phyloP scores from a whole-genome alignment of 2,329 filamentous ascomycete species.

The Aspergillus candidus region DNA sequence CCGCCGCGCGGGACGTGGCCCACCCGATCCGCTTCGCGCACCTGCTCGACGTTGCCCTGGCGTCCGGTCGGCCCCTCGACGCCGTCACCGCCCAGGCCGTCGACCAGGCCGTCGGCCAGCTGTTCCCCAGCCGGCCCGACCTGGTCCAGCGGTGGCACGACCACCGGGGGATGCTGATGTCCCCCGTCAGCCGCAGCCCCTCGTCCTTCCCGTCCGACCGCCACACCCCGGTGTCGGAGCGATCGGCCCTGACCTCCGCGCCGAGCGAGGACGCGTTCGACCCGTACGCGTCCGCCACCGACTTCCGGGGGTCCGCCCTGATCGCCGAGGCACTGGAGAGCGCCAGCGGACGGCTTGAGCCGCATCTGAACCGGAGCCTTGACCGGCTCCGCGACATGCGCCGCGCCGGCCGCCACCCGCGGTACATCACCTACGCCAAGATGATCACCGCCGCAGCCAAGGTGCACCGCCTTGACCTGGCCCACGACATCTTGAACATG shows the following conservation, averaged over 20 bases:
- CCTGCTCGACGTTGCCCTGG: conserved; percentile 53
- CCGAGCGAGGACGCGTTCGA: conserved; percentile 78
- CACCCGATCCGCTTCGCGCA: conserved; percentile 57
- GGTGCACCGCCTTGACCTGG: conserved; percentile 72
- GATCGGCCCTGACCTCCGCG: conserved; percentile 49
- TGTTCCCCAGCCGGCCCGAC: conserved; percentile 44
- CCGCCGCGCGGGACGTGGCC: conserved; percentile 48
- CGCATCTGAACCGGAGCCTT: conserved; percentile 73
- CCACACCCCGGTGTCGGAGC: conserved; percentile 40
- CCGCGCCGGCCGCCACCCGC: conserved; percentile 79
- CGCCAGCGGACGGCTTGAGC: conserved; percentile 63
- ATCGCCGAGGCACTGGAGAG: conserved; percentile 89
- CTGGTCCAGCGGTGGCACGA: conserved; percentile 53
- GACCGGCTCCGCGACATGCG: conserved; percentile 87
- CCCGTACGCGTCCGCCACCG: conserved; percentile 81
- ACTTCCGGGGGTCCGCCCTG: conserved; percentile 85
- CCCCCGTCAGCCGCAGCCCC: conserved; percentile 38
- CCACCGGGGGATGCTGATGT: conserved; percentile 33
- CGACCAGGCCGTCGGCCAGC: conserved; percentile 52
- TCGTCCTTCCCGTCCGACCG: conserved; percentile 37
- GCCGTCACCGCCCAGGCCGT: conserved; percentile 51
- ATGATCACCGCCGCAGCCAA: conserved; percentile 85
- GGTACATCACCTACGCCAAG: conserved; percentile 96
- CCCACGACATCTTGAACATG: conserved; percentile 81
- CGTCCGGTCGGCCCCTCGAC: conserved; percentile 49